phyloP scores from a whole-genome alignment of 2,329 filamentous ascomycete genomes.

The Tolypocladium pustulatum region DNA sequence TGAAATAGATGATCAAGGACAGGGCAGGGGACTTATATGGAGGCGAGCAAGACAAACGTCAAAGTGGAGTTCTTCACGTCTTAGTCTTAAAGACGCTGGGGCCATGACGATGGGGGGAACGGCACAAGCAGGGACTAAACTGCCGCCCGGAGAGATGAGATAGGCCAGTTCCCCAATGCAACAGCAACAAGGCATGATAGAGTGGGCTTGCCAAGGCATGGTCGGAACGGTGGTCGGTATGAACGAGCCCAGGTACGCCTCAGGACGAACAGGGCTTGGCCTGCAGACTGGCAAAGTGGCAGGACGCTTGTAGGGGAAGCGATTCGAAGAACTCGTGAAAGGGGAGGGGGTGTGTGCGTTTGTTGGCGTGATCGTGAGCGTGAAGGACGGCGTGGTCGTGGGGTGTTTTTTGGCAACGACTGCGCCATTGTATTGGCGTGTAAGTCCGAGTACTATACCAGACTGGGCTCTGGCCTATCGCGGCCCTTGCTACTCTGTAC shows the following conservation, averaged over 20 bases:
- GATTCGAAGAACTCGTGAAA: not conserved
- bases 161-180: not conserved
- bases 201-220: not conserved
- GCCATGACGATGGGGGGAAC: slow-evolving; percentile 1
- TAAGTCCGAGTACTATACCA: not conserved
- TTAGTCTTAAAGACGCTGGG: slow-evolving; percentile 3
- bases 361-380: not conserved
- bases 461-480: not conserved
- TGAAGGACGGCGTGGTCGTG: not conserved
- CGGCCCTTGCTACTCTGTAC: not conserved
- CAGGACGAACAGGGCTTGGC: not conserved
- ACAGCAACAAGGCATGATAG: slow-evolving; percentile 3
- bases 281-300: not conserved
- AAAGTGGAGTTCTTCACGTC: slow-evolving; percentile 3
- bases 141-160: slow-evolving; percentile 5
- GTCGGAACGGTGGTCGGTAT: not conserved
- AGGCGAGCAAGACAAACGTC: not conserved
- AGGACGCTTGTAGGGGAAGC: slow-evolving; percentile 1
- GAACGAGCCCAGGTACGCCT: not conserved
- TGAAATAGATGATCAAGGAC: not conserved
- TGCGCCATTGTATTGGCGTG: not conserved
- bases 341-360: not conserved
- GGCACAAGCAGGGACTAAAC: slow-evolving; percentile 4
- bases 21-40: slow-evolving; percentile 2
- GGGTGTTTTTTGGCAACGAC: not conserved